phyloP scores from a whole-genome alignment of 208 protist species.

The Leishmania guyanensis region DNA sequence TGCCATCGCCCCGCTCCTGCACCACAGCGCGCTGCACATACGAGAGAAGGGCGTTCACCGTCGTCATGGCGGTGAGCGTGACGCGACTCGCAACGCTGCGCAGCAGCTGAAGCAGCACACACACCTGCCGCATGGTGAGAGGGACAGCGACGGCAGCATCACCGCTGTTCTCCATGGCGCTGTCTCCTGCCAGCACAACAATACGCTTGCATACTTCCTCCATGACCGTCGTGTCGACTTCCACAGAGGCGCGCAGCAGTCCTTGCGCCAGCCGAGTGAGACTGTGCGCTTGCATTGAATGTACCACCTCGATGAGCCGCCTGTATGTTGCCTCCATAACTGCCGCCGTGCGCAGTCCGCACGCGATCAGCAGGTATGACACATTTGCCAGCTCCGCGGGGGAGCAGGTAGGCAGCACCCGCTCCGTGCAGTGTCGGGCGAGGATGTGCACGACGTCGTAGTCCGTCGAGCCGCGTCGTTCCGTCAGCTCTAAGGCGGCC shows the following conservation, averaged over 20 bases:
- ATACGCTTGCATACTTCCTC: conserved; percentile 37
- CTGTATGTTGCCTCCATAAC: conserved; percentile 44
- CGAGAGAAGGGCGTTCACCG: conserved; percentile 40
- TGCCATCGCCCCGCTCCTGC: neutral
- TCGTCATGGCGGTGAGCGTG: conserved; percentile 29
- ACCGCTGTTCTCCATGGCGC: neutral
- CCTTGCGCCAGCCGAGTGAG: conserved; percentile 49
- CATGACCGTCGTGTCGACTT: conserved; percentile 45
- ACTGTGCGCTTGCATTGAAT: conserved; percentile 33
- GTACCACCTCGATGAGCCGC: conserved; percentile 39
- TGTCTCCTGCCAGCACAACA: conserved; percentile 8
- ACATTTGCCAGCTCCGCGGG: conserved; percentile 51
- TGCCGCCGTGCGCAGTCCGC: conserved; percentile 57
- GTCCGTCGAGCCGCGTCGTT: conserved; percentile 56
- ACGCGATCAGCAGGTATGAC: conserved; percentile 57
- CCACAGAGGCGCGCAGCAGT: conserved; percentile 55
- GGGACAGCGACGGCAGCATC: conserved; percentile 1
- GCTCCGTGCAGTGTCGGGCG: conserved; percentile 46
- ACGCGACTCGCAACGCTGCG: conserved; percentile 20
- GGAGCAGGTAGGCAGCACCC: conserved; percentile 49
- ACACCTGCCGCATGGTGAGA: conserved; percentile 30
- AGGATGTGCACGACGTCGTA: conserved; percentile 57
- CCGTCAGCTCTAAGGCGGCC: conserved; percentile 60
- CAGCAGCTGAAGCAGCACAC: conserved; percentile 30
- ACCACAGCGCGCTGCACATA: conserved; percentile 19